Conservation (phyloP, 2,329 filamentous ascomycete genomes). For the Ceratocystis papillata region DNA sequence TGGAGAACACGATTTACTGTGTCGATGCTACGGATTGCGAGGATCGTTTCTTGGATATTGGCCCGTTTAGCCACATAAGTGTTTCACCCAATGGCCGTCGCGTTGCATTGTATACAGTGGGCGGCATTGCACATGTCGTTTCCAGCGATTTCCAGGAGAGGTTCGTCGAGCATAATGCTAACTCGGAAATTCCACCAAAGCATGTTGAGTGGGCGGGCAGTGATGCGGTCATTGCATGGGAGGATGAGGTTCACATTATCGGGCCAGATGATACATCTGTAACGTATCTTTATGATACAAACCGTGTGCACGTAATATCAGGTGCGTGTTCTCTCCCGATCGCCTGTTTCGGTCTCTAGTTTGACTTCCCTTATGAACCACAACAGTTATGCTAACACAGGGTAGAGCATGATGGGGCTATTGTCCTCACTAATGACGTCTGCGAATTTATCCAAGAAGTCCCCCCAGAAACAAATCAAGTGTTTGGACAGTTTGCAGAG, state of each 20-base stretch:
- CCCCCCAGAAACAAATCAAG: constrained; percentile 71
- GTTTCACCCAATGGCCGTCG: constrained; percentile 87
- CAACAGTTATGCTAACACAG: background rate
- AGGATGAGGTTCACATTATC: constrained; percentile 91
- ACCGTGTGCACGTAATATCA: constrained; percentile 75
- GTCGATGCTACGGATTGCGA: constrained; percentile 84
- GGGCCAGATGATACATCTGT: constrained; percentile 68
- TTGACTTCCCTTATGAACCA: background rate
- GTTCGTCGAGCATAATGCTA: constrained; percentile 82
- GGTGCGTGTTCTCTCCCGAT: constrained; percentile 40
- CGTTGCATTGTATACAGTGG: constrained; percentile 74
- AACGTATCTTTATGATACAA: constrained; percentile 80
- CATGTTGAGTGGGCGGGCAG: constrained; percentile 95
- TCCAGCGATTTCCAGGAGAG: constrained; percentile 91
- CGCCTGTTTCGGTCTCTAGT: constrained; percentile 22
- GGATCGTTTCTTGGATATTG: constrained; percentile 80
- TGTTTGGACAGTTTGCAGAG: constrained; percentile 79
- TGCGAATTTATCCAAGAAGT: constrained; percentile 97
- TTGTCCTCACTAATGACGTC: constrained; percentile 81
- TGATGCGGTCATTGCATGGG: constrained; percentile 91
- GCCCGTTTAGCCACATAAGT: constrained; percentile 80
- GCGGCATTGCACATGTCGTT: constrained; percentile 82
- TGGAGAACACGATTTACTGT: constrained; percentile 72
- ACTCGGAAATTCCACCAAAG: constrained; percentile 71
- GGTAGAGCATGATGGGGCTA: constrained; percentile 67